Conservation (phyloP, 1,139 yeast species). For the Eremothecium coryli region DNA sequence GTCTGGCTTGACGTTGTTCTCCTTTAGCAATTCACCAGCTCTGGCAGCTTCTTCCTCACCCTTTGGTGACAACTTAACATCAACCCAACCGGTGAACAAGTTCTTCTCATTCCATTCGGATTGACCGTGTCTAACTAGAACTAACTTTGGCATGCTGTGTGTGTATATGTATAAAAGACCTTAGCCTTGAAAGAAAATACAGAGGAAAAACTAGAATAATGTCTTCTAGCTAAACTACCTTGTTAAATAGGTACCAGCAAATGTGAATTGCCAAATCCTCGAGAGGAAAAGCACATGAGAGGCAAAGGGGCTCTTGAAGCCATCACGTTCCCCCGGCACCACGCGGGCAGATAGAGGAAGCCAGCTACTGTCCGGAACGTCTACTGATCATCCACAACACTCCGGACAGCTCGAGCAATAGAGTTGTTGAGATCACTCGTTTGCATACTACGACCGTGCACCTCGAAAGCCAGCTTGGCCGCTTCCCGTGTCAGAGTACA, state of each 20-base stretch:
- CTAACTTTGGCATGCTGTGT: slow-evolving; percentile 51
- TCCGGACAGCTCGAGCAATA: slow-evolving; percentile 32
- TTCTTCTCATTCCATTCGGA: slow-evolving; percentile 98
- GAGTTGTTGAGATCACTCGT: slow-evolving; percentile 70
- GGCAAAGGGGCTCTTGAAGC: background rate
- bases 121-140: slow-evolving; percentile 95
- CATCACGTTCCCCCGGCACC: too few relatives aligned
- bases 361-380: too few relatives aligned
- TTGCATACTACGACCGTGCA: slow-evolving; percentile 70
- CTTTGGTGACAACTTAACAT: slow-evolving; percentile 71
- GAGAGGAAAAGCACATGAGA: background rate
- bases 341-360: too few relatives aligned
- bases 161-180: slow-evolving; percentile 3
- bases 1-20: slow-evolving; percentile 78
- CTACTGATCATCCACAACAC: too few relatives aligned
- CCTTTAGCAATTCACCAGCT: slow-evolving; percentile 90
- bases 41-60: slow-evolving; percentile 87
- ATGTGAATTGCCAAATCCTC: too few relatives aligned
- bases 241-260: too few relatives aligned
- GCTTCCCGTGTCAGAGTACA: slow-evolving; percentile 60
- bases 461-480: slow-evolving; percentile 52
- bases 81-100: slow-evolving; percentile 99
- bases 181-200: too few relatives aligned
- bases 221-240: too few relatives aligned
- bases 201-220: too few relatives aligned